Base-by-base conservation (phyloP, 129 eudicot genomes). In the Flaveria brownii region DNA sequence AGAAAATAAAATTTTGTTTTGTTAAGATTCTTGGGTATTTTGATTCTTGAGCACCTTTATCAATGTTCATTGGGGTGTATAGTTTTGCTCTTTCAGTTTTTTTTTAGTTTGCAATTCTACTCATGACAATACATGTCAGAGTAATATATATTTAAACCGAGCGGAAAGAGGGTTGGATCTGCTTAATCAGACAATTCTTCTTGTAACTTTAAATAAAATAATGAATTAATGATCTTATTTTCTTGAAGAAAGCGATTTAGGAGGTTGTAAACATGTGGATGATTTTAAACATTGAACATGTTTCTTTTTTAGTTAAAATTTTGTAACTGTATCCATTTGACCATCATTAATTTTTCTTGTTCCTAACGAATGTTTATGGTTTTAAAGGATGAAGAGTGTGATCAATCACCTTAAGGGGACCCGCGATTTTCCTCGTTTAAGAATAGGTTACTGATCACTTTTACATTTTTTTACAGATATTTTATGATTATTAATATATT, bases 351-450 rank as follows among this genome's bases (percentile, higher is more conserved):
- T 64, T 39, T 22, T 74, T 20, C 2, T 45, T 73, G 49, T 47
- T 74, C 16, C 10, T 80, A 68, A 28, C 22, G 36, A 26, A 4
- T 80, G 45, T 6, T 45, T 74, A 33, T 80, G 70, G 18, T 74
- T 47, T 61, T 83, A 68, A 78, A 94, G 99, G 86, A 94, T 94
- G 99, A 91, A 86, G 84, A 94, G 89, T 77, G 86, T 94, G 66
- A 94, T 91, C 50, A 87, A 82, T 82, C 99, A 85, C 84, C 87
- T 94, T 2, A 94, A 91, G 78, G 99, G 96, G 17, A 91, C 80
- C 42, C 89, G 86, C 55, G 99, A 94, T 67, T 94, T 94, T 71
- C 99, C 99, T 33, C 99, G 99, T 62, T 55, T 94, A 65, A 74
- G 96, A 78, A 94, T 94, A 84, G 99, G 99, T 91, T 76, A 47